phyloP scores from a whole-genome alignment of 2,329 filamentous ascomycete genomes.

The Pezicula radicicola region DNA sequence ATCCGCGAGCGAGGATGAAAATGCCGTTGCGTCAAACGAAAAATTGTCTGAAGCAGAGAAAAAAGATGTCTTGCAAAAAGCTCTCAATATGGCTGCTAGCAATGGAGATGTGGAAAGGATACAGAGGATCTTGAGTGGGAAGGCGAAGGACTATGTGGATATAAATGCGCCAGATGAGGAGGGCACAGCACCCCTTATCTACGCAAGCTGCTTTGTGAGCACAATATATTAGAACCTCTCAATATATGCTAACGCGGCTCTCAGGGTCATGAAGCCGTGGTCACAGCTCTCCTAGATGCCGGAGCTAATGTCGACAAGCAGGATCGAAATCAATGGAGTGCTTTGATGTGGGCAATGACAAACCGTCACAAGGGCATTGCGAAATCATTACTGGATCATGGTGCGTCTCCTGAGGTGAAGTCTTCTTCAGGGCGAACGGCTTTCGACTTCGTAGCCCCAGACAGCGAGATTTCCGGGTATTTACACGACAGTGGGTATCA shows the following conservation, averaged over 20 bases:
- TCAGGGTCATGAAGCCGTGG: slow-evolving; percentile 85
- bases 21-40: slow-evolving; percentile 71
- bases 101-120: slow-evolving; percentile 90
- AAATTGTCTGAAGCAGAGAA: slow-evolving; percentile 76
- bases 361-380: slow-evolving; percentile 96
- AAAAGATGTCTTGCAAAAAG: slow-evolving; percentile 76
- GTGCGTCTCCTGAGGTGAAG: slow-evolving; percentile 92
- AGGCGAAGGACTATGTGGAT: slow-evolving; percentile 73
- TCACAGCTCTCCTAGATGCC: slow-evolving; percentile 77
- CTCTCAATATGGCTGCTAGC: slow-evolving; percentile 90
- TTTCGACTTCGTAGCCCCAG: slow-evolving; percentile 91
- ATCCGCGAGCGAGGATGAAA: slow-evolving; percentile 72
- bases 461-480: slow-evolving; percentile 96
- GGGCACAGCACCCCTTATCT: slow-evolving; percentile 93
- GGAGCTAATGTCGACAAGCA: slow-evolving; percentile 89
- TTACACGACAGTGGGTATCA: slow-evolving; percentile 91
- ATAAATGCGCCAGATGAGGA: slow-evolving; percentile 89
- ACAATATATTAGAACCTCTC: background rate
- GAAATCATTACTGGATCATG: slow-evolving; percentile 86
- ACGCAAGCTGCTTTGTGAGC: slow-evolving; percentile 93
- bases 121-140: slow-evolving; percentile 69
- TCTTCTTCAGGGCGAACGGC: slow-evolving; percentile 92
- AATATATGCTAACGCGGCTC: slow-evolving; percentile 10
- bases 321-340: slow-evolving; percentile 95
- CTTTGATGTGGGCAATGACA: slow-evolving; percentile 99